phyloP scores from a whole-genome alignment of 441 rosid genomes.

The Euphorbia celastroides region DNA sequence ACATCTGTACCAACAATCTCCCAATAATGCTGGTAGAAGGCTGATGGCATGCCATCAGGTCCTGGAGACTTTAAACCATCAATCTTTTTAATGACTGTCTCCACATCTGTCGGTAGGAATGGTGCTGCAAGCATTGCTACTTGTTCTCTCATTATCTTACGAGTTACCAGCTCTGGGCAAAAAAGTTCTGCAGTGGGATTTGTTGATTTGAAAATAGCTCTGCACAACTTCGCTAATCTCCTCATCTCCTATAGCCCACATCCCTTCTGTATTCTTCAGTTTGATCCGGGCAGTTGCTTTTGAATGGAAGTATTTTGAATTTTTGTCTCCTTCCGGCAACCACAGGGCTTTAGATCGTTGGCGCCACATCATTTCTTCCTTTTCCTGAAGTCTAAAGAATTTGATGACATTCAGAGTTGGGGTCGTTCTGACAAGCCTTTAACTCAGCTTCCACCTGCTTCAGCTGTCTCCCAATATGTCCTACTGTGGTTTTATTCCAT shows the following conservation, averaged over 20 bases:
- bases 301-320: background rate
- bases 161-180: background rate
- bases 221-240: background rate
- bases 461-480: too few relatives aligned
- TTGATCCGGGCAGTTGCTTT: background rate
- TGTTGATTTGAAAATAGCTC: too few relatives aligned
- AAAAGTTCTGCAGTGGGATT: too few relatives aligned
- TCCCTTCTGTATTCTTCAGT: background rate
- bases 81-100: background rate
- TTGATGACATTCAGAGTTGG: too few relatives aligned
- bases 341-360: background rate
- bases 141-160: background rate
- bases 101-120: background rate
- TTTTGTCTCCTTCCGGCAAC: background rate
- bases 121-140: background rate
- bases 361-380: background rate
- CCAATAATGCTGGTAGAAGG: background rate
- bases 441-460: too few relatives aligned
- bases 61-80: background rate
- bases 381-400: background rate
- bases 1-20: background rate
- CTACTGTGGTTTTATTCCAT: too few relatives aligned
- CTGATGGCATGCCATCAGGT: background rate
- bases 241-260: too few relatives aligned
- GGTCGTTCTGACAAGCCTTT: background rate